These are phyloP conservation scores for Artemisia tridentata DNA, from an alignment of 129 eudicot genomes.

Conservation along the genomic window DNA sequence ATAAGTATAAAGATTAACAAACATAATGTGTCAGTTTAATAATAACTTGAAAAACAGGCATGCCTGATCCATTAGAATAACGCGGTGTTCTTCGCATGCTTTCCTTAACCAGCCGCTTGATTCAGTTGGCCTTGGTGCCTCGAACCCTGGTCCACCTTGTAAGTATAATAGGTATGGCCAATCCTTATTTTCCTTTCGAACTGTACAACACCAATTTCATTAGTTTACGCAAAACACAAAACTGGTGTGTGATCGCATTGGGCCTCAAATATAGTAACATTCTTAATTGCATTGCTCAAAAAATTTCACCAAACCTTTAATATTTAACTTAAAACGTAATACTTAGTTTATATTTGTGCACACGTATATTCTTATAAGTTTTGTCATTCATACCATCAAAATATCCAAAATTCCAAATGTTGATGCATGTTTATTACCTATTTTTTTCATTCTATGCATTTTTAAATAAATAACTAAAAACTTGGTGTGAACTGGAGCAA, in stretches of 20 bases:
- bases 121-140: slow-evolving; percentile 86
- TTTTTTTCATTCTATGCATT: no score
- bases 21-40: not conserved
- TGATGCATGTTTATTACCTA: no score
- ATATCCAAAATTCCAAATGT: no score
- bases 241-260: not conserved
- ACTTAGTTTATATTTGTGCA: no score
- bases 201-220: slow-evolving; percentile 43
- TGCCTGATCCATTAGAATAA: slow-evolving; percentile 89
- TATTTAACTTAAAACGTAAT: no score
- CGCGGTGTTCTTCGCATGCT: slow-evolving; percentile 88
- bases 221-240: not conserved
- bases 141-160: slow-evolving; percentile 98
- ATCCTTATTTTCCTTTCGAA: slow-evolving; percentile 74
- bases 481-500: no score
- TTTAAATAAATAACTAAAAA: no score
- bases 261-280: not conserved
- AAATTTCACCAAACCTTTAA: no score
- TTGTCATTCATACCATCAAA: no score
- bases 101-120: slow-evolving; percentile 84
- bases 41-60: not conserved
- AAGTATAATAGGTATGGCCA: slow-evolving; percentile 74
- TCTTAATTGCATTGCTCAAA: not conserved
- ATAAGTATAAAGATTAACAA: slow-evolving; percentile 10
- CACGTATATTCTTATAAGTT: no score